These are phyloP conservation scores for Pseudogymnoascus destructans DNA, from an alignment of 2,329 filamentous ascomycete species.

Conservation along the genomic window DNA sequence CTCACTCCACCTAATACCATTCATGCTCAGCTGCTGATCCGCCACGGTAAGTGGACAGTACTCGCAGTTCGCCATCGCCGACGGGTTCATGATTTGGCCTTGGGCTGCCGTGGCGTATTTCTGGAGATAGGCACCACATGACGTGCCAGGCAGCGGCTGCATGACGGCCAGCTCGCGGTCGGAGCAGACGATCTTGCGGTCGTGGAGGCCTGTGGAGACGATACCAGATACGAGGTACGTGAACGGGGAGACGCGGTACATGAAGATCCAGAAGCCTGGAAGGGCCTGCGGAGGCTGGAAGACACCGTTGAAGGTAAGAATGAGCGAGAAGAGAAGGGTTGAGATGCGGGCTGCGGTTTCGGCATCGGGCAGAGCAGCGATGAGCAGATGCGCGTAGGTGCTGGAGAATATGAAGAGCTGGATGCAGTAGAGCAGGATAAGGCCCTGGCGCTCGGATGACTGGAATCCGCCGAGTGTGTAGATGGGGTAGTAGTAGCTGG, in stretches of 20 bases:
- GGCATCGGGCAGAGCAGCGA: constrained; percentile 61
- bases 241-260: constrained; percentile 57
- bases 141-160: constrained; percentile 40
- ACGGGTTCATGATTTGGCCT: constrained; percentile 40
- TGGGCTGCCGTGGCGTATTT: constrained; percentile 35
- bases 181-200: constrained; percentile 52
- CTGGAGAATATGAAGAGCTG: constrained; percentile 69
- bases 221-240: constrained; percentile 63
- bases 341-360: constrained; percentile 68
- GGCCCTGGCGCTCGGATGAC: constrained; percentile 26
- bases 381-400: constrained; percentile 73
- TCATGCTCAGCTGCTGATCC: constrained; percentile 37
- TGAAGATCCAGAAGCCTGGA: constrained; percentile 72
- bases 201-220: constrained; percentile 55
- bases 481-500: constrained; percentile 70
- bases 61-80: constrained; percentile 37
- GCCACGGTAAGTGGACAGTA: constrained; percentile 44
- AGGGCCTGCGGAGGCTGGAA: constrained; percentile 50
- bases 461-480: constrained; percentile 47
- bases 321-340: constrained; percentile 61
- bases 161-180: constrained; percentile 56
- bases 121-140: constrained; percentile 46
- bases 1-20: constrained; percentile 40
- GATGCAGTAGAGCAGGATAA: constrained; percentile 66
- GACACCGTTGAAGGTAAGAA: constrained; percentile 64